Conservation (phyloP, 805 yeast species). For the Candida quercuum region DNA sequence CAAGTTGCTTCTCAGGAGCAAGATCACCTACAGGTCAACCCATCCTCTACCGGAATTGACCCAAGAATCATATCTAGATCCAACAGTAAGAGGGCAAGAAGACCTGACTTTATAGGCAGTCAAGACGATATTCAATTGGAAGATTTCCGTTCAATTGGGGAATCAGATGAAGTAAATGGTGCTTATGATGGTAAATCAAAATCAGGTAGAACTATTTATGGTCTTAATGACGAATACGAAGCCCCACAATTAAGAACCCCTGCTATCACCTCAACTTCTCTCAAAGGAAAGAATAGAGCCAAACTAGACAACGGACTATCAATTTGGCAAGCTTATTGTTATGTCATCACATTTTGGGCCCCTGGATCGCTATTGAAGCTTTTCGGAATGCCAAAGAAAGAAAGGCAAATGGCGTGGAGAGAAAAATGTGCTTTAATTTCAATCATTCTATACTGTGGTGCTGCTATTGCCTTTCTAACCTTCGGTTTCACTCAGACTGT, state of each 20-base stretch:
- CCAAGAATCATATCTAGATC: slow-evolving; percentile 32
- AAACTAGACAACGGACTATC: slow-evolving; percentile 21
- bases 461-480: slow-evolving; percentile 77
- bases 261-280: not conserved
- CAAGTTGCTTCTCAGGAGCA: slow-evolving; percentile 66
- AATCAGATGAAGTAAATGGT: not conserved
- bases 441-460: slow-evolving; percentile 67
- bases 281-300: not conserved
- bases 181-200: not conserved
- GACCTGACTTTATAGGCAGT: slow-evolving; percentile 8
- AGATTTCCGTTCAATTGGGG: slow-evolving; percentile 12
- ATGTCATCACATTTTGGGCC: slow-evolving; percentile 84
- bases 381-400: slow-evolving; percentile 74
- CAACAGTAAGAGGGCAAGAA: slow-evolving; percentile 9
- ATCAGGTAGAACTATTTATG: slow-evolving; percentile 48
- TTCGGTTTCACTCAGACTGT: slow-evolving; percentile 87
- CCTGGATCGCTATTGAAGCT: slow-evolving; percentile 67
- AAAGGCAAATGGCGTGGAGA: slow-evolving; percentile 94
- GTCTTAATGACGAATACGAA: slow-evolving; percentile 54
- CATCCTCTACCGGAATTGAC: slow-evolving; percentile 69
- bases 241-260: too few relatives aligned
- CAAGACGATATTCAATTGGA: slow-evolving; percentile 17
- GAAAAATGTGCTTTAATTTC: slow-evolving; percentile 86
- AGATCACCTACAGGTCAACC: slow-evolving; percentile 56
- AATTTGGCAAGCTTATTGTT: slow-evolving; percentile 82